phyloP scores from a whole-genome alignment of 148 eudicot species.

The Amaranthus palmeri region DNA sequence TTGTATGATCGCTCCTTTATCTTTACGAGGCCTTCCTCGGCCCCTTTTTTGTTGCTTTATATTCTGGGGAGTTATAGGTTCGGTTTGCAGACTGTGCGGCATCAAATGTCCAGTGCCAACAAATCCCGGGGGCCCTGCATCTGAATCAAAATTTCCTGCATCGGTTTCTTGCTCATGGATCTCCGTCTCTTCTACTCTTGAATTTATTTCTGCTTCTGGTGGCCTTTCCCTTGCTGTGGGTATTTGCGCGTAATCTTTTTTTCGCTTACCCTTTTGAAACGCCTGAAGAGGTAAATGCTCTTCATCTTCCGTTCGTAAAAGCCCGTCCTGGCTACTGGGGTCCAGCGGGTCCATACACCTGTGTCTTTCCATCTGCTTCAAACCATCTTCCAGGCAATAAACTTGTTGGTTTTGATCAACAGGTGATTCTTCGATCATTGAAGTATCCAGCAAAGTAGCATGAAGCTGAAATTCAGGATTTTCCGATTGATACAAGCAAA shows the following conservation, averaged over 20 bases:
- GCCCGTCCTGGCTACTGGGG: too few relatives aligned
- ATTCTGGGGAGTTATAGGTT: not conserved
- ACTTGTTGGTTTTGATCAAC: not conserved
- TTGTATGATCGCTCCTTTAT: too few relatives aligned
- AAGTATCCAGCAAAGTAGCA: not conserved
- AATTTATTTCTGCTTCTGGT: too few relatives aligned
- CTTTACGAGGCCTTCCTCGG: constrained; percentile 1
- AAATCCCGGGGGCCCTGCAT: too few relatives aligned
- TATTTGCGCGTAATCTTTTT: too few relatives aligned
- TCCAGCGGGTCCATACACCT: not conserved
- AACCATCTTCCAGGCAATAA: not conserved
- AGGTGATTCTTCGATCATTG: not conserved
- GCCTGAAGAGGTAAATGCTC: too few relatives aligned
- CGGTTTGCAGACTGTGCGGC: not conserved
- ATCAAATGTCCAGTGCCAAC: not conserved
- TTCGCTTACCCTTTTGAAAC: too few relatives aligned
- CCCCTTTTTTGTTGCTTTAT: not conserved
- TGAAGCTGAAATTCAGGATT: not conserved
- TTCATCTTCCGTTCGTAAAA: too few relatives aligned
- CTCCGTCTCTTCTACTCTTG: too few relatives aligned
- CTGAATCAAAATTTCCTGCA: not conserved
- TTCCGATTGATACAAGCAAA: not conserved
- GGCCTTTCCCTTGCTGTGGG: too few relatives aligned
- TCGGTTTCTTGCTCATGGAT: not conserved
- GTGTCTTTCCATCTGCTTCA: constrained; percentile 3